phyloP scores from a whole-genome alignment of 140 eudicot species.

The Senecio squalidus region DNA sequence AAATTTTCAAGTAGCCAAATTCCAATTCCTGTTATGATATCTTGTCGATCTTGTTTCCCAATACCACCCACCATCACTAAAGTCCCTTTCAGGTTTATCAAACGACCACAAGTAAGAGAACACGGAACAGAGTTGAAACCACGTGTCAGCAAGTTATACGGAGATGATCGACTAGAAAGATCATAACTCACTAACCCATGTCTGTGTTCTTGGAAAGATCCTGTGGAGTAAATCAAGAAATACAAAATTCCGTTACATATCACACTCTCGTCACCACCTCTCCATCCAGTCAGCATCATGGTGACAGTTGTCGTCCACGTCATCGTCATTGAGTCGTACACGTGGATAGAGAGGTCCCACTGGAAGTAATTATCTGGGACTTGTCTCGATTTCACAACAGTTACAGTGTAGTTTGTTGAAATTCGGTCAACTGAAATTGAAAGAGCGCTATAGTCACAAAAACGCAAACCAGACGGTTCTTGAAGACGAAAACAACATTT shows the following conservation, averaged over 20 bases:
- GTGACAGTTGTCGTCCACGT: constrained; percentile 50
- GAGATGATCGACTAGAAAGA: constrained; percentile 35
- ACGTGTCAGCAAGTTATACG: constrained; percentile 38
- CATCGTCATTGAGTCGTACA: constrained; percentile 54
- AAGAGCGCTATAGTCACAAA: constrained; percentile 63
- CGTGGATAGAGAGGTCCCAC: constrained; percentile 80
- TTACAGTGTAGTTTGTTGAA: constrained; percentile 40
- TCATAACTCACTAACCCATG: constrained; percentile 54
- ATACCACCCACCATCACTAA: constrained; percentile 91
- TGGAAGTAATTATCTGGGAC: constrained; percentile 64
- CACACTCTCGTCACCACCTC: constrained; percentile 88
- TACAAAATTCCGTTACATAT: constrained; percentile 68
- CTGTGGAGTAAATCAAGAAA: constrained; percentile 64
- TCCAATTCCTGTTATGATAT: constrained; percentile 77
- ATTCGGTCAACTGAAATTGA: constrained; percentile 48
- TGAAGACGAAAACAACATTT: constrained; percentile 36
- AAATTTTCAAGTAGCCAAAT: constrained; percentile 64
- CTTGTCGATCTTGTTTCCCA: constrained; percentile 76
- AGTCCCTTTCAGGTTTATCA: constrained; percentile 77
- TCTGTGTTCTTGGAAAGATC: constrained; percentile 48
- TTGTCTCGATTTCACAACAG: constrained; percentile 69
- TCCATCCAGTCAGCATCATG: constrained; percentile 69
- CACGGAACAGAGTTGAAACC: constrained; percentile 64
- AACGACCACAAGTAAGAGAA: constrained; percentile 76
- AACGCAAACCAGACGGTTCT: constrained; percentile 55